Percentiles rank a stretch among this genome's conserved stretches.
phyloP scores from a whole-genome alignment of 139 green algal genomes.

The Tetraselmis striata region DNA sequence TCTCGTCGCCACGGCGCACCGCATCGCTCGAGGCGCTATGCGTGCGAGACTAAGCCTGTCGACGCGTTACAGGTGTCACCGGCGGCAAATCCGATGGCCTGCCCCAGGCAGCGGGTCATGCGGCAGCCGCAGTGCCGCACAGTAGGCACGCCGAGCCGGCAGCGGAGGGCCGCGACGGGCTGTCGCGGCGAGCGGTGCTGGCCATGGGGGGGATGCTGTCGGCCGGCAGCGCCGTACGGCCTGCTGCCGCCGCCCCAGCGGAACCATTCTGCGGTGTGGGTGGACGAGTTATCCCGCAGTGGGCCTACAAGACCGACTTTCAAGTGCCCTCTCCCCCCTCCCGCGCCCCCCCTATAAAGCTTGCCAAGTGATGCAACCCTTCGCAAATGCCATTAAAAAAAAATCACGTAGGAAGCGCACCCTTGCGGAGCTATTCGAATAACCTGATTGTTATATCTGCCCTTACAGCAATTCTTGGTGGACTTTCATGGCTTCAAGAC shows the following conservation, averaged over 20 bases:
- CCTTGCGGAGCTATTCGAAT: not conserved
- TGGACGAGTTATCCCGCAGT: not conserved
- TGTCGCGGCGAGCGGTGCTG: not conserved
- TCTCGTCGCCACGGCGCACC: too few relatives aligned
- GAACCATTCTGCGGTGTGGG: not conserved
- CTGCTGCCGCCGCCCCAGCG: not conserved
- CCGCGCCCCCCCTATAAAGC: too few relatives aligned
- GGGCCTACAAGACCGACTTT: not conserved
- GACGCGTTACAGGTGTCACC: too few relatives aligned
- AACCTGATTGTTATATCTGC: not conserved
- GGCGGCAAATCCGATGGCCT: too few relatives aligned
- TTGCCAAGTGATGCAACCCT: not conserved
- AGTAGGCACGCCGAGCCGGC: not conserved
- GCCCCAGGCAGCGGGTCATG: too few relatives aligned
- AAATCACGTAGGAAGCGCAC: too few relatives aligned
- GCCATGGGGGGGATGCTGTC: not conserved
- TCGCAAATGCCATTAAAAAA: not conserved
- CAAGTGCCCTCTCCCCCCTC: not conserved
- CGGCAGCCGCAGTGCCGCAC: too few relatives aligned
- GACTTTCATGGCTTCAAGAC: not conserved
- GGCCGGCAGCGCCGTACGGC: not conserved
- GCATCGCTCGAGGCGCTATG: too few relatives aligned
- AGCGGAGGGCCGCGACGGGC: not conserved
- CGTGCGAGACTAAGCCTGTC: too few relatives aligned
- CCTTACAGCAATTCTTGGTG: not conserved